These are phyloP conservation scores for Boletus speciosus DNA, from an alignment of 768 basidiomycete genomes.

Conservation along the genomic window DNA sequence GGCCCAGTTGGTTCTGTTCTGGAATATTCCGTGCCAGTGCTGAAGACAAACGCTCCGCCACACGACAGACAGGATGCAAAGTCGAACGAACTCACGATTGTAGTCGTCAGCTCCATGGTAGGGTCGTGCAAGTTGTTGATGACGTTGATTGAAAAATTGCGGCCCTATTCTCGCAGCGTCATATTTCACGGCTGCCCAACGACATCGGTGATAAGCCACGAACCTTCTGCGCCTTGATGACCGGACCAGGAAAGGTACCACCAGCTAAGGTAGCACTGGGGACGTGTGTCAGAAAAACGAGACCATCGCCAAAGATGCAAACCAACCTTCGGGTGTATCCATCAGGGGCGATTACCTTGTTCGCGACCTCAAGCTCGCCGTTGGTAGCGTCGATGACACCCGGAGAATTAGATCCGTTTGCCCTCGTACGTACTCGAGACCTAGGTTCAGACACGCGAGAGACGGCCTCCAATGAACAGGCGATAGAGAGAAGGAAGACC, in stretches of 20 bases:
- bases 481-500: conserved; percentile 11
- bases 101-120: conserved; percentile 34
- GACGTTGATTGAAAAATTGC: conserved; percentile 36
- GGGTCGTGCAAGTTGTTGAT: conserved; percentile 31
- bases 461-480: conserved; percentile 12
- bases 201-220: not conserved
- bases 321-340: conserved; percentile 41
- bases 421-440: not conserved
- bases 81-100: conserved; percentile 30
- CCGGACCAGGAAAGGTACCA: conserved; percentile 47
- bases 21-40: conserved; percentile 37
- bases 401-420: conserved; percentile 1
- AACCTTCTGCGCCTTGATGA: conserved; percentile 44
- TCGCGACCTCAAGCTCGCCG: conserved; percentile 37
- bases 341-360: conserved; percentile 47
- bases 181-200: not conserved
- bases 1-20: conserved; percentile 33
- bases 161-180: conserved; percentile 25
- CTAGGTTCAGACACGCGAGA: conserved; percentile 14
- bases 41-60: conserved; percentile 3
- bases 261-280: conserved; percentile 42
- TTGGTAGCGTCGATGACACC: conserved; percentile 23
- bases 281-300: not conserved
- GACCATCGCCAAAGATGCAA: not conserved
- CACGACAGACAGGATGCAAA: not conserved